Conservation (phyloP, 2,329 filamentous ascomycete genomes). For the Neonectria magnoliae region DNA sequence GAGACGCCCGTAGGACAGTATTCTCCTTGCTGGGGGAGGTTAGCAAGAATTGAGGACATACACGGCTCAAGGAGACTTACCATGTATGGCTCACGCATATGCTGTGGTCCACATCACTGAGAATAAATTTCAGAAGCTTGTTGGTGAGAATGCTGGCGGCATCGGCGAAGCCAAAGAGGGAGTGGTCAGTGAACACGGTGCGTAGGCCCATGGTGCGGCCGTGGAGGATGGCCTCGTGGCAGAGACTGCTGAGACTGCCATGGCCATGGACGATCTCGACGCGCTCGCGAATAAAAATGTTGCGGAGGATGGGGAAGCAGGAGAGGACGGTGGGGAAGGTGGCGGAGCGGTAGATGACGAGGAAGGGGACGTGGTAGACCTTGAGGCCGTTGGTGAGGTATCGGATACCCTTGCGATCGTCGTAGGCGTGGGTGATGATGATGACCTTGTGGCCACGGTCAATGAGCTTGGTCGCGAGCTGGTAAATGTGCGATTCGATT, state of each 20-base stretch:
- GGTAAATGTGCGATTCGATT: slow-evolving; percentile 98
- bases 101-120: slow-evolving; percentile 97
- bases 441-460: slow-evolving; percentile 98
- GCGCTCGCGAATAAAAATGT: slow-evolving; percentile 91
- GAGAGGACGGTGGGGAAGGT: slow-evolving; percentile 98
- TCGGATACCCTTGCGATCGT: slow-evolving; percentile 88
- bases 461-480: slow-evolving; percentile 94
- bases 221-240: slow-evolving; percentile 94
- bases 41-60: slow-evolving; percentile 16
- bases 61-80: slow-evolving; percentile 57
- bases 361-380: slow-evolving; percentile 96
- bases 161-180: slow-evolving; percentile 96
- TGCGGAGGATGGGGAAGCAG: slow-evolving; percentile 97
- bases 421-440: slow-evolving; percentile 95
- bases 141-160: slow-evolving; percentile 96
- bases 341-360: slow-evolving; percentile 92
- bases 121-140: slow-evolving; percentile 93
- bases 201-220: slow-evolving; percentile 94
- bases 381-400: slow-evolving; percentile 98
- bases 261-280: slow-evolving; percentile 99
- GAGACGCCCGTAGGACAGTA: slow-evolving; percentile 90
- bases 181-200: slow-evolving; percentile 98
- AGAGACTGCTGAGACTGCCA: slow-evolving; percentile 89
- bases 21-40: slow-evolving; percentile 83
- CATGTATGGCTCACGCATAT: slow-evolving; percentile 99